Evolutionary conservation across 352 stramenopile species (phyloP), one percentile per base, ranked within the genome.

Genomic region (Phytopythium vexans): DNA sequence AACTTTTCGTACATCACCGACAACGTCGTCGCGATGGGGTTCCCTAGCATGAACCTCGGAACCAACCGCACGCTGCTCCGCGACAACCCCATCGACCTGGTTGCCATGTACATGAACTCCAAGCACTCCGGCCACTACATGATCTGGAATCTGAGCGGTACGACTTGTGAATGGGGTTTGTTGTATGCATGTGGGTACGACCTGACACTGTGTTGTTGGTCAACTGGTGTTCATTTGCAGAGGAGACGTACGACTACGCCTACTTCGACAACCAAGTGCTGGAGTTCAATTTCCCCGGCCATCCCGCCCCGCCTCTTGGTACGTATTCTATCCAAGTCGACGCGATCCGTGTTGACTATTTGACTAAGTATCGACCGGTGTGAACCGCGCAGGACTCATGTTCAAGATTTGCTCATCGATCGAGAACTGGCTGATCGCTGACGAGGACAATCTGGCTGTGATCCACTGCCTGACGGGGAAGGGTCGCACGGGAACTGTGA

Each of bases 351-450:
- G 21, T 2, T 27, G 21, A 27, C 21, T 27, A 27, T 3, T 45
- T 47, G 5, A 45, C 40, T n/a, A 3, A 38, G n/a, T 47, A 21
- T 38, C 32, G 21, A 16, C 27, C 42, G 31, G 16, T 49, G 16
- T 40, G 4, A 38, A 15, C 32, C 6, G 9, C 32, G n/a, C 46
- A 82, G 72, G 95, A 6, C 66, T 99, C 51, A 65, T 98, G 47
- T 97, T 99, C 64, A 99, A 99, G 74, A 94, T 99, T 31, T 95
- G 97, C 55, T 87, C 95, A 35, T 97, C 86, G 21, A 97, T 99
- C 60, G 96, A 99, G 77, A 97, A 80, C 54, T 99, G 97, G 97
- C 78, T 99, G 34, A 86, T 94, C 42, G 95, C 97, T 0, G 95
- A 99, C 58, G 72, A 91, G 14, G 85, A 91, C 59, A 99, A 99